phyloP scores from a whole-genome alignment of 2,329 filamentous ascomycete species.

The Fusarium kyushuense region DNA sequence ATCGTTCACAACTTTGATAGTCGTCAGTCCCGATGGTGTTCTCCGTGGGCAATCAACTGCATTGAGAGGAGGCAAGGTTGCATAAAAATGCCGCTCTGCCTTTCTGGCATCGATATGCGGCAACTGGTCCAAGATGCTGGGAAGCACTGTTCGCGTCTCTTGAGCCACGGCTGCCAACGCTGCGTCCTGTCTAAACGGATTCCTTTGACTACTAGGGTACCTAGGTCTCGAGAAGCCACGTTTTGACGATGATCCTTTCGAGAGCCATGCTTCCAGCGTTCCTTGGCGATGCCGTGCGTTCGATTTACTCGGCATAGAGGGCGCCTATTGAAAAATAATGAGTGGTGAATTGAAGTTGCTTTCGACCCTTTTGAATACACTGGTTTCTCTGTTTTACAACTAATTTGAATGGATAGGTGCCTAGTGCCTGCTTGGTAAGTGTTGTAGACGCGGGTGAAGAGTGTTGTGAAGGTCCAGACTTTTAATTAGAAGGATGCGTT shows the following conservation, averaged over 20 bases:
- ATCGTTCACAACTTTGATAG: slow-evolving; percentile 64
- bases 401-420: too few relatives aligned
- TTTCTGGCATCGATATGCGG: slow-evolving; percentile 55
- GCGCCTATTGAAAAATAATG: background rate
- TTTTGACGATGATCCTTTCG: slow-evolving; percentile 12
- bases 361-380: background rate
- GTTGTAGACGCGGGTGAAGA: background rate
- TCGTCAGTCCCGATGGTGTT: slow-evolving; percentile 46
- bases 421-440: background rate
- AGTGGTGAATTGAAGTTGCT: background rate
- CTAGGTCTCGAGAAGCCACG: slow-evolving; percentile 19
- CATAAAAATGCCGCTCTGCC: slow-evolving; percentile 55
- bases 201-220: slow-evolving; percentile 29
- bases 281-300: slow-evolving; percentile 32
- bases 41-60: slow-evolving; percentile 58
- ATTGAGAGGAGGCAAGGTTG: slow-evolving; percentile 56
- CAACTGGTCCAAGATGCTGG: slow-evolving; percentile 59
- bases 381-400: background rate
- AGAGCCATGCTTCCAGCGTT: slow-evolving; percentile 50
- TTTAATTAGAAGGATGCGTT: background rate
- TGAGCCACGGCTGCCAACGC: slow-evolving; percentile 57
- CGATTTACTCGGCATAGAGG: slow-evolving; percentile 17
- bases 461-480: background rate
- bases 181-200: slow-evolving; percentile 37
- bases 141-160: slow-evolving; percentile 62